Evolutionary conservation across 139 green algal genomes (phyloP).

Genomic region (Closterium sp.): DNA sequence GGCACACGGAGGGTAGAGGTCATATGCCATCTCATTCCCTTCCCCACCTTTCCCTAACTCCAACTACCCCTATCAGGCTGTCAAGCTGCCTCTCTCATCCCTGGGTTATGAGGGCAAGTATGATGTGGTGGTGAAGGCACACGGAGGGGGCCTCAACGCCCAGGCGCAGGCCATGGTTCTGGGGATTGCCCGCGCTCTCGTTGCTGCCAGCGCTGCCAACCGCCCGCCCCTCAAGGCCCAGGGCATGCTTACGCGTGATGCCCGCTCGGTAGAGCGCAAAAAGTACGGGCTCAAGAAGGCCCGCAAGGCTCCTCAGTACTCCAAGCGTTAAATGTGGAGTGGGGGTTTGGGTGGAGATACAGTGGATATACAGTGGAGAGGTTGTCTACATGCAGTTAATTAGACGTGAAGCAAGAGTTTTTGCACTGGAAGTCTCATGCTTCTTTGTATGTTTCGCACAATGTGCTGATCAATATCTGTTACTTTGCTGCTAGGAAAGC

Average conservation of each 20-base stretch:
- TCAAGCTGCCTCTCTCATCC: constrained; percentile 17
- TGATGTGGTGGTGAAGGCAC: constrained; percentile 40
- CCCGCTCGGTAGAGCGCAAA: constrained; percentile 56
- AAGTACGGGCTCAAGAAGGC: constrained; percentile 74
- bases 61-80: background rate
- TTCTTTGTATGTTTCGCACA: no score
- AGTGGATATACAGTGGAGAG: background rate
- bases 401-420: no score
- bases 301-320: constrained; percentile 68
- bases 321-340: constrained; percentile 57
- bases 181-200: constrained; percentile 26
- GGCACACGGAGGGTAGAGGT: constrained; percentile 22
- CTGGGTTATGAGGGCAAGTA: constrained; percentile 45
- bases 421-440: no score
- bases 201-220: constrained; percentile 37
- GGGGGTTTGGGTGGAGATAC: background rate
- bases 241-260: constrained; percentile 55
- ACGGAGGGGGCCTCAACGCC: constrained; percentile 32
- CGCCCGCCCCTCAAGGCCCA: constrained; percentile 42
- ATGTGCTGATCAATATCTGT: no score
- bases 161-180: constrained; percentile 39
- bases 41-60: no score
- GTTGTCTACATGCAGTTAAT: no score
- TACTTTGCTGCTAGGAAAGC: no score
- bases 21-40: background rate